A percentile compares a stretch with the other conserved stretches of the same genome.
Conservation (phyloP, 2,329 filamentous ascomycete species). For the Monilinia fructigena region DNA sequence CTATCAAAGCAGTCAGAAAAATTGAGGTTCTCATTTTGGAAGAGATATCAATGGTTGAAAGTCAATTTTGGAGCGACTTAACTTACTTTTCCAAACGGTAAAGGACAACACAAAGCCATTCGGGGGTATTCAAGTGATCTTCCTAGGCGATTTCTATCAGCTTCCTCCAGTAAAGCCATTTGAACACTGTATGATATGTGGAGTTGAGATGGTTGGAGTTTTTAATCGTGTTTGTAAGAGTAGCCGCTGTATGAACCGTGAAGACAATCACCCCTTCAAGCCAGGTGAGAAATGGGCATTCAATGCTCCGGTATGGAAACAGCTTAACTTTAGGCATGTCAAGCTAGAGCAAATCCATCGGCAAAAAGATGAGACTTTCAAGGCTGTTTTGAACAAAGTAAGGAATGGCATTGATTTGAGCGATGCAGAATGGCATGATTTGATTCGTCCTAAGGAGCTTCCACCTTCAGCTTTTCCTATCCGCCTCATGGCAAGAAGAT, state of each 20-base stretch:
- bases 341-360: slow-evolving; percentile 37
- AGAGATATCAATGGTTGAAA: slow-evolving; percentile 39
- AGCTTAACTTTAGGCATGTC: slow-evolving; percentile 31
- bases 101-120: slow-evolving; percentile 27
- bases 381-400: slow-evolving; percentile 36
- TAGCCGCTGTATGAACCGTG: slow-evolving; percentile 16
- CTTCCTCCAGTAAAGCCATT: slow-evolving; percentile 38
- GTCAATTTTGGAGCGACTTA: slow-evolving; percentile 35
- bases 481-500: slow-evolving; percentile 31
- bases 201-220: slow-evolving; percentile 25
- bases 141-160: slow-evolving; percentile 38
- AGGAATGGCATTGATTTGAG: slow-evolving; percentile 29
- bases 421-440: slow-evolving; percentile 31
- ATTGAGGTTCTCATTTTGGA: slow-evolving; percentile 34
- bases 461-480: slow-evolving; percentile 28
- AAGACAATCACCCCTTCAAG: slow-evolving; percentile 12
- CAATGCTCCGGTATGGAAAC: slow-evolving; percentile 32
- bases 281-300: slow-evolving; percentile 37
- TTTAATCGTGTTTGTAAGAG: slow-evolving; percentile 22
- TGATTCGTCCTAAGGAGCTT: slow-evolving; percentile 27
- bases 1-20: slow-evolving; percentile 17
- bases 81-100: slow-evolving; percentile 29
- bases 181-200: slow-evolving; percentile 33
- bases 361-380: slow-evolving; percentile 34
- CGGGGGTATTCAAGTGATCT: slow-evolving; percentile 36